phyloP scores from a whole-genome alignment of 1,284 basidiomycete species.

The Testicularia cyperi region DNA sequence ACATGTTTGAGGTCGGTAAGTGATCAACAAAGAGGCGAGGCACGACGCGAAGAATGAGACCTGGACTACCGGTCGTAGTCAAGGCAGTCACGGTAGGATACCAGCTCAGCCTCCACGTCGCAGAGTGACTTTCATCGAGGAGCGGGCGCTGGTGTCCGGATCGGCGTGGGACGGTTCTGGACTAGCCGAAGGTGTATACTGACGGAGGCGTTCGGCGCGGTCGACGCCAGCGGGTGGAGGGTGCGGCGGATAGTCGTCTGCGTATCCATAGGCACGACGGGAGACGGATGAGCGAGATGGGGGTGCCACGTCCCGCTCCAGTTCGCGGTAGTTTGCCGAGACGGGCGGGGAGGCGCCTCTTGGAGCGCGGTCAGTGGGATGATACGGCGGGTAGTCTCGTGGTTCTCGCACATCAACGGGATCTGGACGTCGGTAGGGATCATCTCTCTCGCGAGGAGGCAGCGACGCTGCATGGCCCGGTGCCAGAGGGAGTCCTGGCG shows the following conservation, averaged over 20 bases:
- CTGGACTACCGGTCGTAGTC: too few species aligned
- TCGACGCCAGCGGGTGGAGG: slow-evolving; percentile 4
- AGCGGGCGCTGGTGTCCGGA: slow-evolving; percentile 2
- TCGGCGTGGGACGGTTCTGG: slow-evolving; percentile 16
- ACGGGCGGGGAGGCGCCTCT: too few species aligned
- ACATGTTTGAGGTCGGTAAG: neutral
- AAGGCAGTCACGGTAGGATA: slow-evolving; percentile 1
- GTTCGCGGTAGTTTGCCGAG: too few species aligned
- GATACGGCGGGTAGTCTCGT: neutral
- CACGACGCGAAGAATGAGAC: too few species aligned
- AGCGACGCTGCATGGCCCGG: too few species aligned
- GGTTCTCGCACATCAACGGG: neutral
- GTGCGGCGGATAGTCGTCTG: neutral
- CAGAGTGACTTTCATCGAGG: slow-evolving; percentile 24
- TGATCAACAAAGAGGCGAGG: too few species aligned
- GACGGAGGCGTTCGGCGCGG: slow-evolving; percentile 25
- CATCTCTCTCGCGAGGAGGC: too few species aligned
- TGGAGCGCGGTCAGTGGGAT: too few species aligned
- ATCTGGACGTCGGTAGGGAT: neutral
- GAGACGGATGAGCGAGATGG: neutral
- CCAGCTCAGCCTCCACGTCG: slow-evolving; percentile 12
- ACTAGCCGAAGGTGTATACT: slow-evolving; percentile 30
- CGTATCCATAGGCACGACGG: neutral
- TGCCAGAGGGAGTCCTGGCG: too few species aligned
- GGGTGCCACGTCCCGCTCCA: neutral